These are phyloP conservation scores for Claviceps pazoutovae DNA, from an alignment of 2,329 filamentous ascomycete genomes.

Conservation along the genomic window DNA sequence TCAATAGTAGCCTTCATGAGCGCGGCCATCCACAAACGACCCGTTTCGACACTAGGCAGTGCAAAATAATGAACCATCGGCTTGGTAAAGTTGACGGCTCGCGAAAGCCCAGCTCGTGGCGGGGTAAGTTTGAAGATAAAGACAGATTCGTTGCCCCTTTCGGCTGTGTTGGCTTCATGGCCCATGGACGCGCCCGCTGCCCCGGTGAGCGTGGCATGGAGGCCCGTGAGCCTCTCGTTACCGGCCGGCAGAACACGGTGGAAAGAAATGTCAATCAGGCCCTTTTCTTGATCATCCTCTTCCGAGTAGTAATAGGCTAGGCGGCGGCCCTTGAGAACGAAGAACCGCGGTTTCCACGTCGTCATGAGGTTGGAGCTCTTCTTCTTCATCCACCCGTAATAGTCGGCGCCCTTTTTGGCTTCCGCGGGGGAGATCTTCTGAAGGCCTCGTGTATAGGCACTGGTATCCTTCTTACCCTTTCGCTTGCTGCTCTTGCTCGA, in stretches of 20 bases:
- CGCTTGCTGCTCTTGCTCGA: conserved; percentile 37
- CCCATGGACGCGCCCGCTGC: conserved; percentile 44
- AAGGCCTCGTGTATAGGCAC: conserved; percentile 79
- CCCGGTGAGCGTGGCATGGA: conserved; percentile 85
- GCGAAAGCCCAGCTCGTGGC: conserved; percentile 71
- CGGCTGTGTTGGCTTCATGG: conserved; percentile 22
- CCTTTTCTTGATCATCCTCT: conserved; percentile 81
- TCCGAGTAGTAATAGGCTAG: conserved; percentile 95
- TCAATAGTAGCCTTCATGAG: conserved; percentile 99
- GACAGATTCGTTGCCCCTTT: conserved; percentile 51
- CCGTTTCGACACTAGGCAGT: conserved; percentile 76
- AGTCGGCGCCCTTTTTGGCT: conserved; percentile 77
- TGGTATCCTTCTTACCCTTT: conserved; percentile 89
- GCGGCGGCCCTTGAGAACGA: conserved; percentile 80
- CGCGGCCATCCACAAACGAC: conserved; percentile 93
- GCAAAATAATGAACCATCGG: conserved; percentile 97
- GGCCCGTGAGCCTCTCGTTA: conserved; percentile 74
- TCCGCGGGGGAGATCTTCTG: conserved; percentile 69
- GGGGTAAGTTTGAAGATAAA: conserved; percentile 99
- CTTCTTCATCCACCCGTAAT: conserved; percentile 99
- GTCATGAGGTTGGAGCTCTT: conserved; percentile 92
- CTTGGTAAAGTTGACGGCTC: conserved; percentile 93
- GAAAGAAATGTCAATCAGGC: conserved; percentile 92
- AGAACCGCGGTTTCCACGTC: conserved; percentile 94
- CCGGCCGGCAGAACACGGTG: conserved; percentile 93